Evolutionary conservation across 108 stramenopile species (phyloP).

Genomic region (Seminavis robusta): DNA sequence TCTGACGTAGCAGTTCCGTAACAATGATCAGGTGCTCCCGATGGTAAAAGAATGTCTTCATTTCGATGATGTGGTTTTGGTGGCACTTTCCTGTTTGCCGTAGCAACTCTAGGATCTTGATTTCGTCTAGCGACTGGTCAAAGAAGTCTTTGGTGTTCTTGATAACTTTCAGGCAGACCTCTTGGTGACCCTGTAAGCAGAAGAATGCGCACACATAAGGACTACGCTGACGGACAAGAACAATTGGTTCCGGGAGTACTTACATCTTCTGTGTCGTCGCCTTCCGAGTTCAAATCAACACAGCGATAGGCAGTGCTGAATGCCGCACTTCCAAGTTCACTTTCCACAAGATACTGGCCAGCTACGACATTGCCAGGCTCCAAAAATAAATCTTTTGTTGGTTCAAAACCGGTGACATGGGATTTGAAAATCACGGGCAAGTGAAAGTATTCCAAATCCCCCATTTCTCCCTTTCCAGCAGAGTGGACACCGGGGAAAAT

Average conservation of each 20-base stretch:
- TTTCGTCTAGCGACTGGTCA: conserved; percentile 98
- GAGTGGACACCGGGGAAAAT: conserved; percentile 73
- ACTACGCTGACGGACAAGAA: too few relatives aligned
- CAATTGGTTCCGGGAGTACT: background rate
- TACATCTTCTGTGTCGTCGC: conserved; percentile 40
- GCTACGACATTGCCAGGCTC: conserved; percentile 83
- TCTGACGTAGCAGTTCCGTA: conserved; percentile 93
- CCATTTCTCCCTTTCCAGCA: conserved; percentile 65
- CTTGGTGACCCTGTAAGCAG: conserved; percentile 54
- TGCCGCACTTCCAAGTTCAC: conserved; percentile 91
- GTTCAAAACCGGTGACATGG: conserved; percentile 86
- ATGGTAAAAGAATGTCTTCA: conserved; percentile 96
- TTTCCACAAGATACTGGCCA: conserved; percentile 88
- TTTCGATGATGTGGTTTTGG: conserved; percentile 80
- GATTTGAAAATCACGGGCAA: conserved; percentile 84
- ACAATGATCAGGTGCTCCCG: conserved; percentile 97
- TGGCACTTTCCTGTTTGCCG: conserved; percentile 79
- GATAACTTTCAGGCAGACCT: conserved; percentile 95
- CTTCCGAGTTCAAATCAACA: conserved; percentile 77
- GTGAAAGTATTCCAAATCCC: conserved; percentile 79
- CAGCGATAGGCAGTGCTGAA: conserved; percentile 94
- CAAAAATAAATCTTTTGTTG: conserved; percentile 78
- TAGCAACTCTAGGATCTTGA: conserved; percentile 90
- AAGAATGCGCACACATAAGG: background rate
- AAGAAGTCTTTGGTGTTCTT: conserved; percentile 99